Evolutionary conservation across 129 eudicot species (phyloP), one percentile per base, ranked within the genome.

Genomic region (Pulicaria dysenterica): DNA sequence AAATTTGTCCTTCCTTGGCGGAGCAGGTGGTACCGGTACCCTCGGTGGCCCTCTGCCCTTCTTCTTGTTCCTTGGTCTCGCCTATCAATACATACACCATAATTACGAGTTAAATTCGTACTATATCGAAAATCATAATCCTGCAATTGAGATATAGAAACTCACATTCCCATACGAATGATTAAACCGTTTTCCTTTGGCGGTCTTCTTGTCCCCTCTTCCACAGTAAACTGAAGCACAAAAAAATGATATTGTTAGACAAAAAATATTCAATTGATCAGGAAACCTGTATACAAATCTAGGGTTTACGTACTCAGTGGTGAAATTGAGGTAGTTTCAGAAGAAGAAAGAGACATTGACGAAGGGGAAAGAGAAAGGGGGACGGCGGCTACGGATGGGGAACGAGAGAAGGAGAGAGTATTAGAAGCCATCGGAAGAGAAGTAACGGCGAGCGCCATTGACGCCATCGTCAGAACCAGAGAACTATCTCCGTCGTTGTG

Each of bases 1-100:
- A 13, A 42, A 92, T 42, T 73, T 79, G 70, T 92, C 97, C 74
- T 83, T 89, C 76, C 85, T 80, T 4, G 97, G 96, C 34, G 91
- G 91, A 13, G 90, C 86, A 38, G 97, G 94, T 61, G 91, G 91
- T 24, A 80, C 90, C 1, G 84, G 79, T 41, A 85, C 89, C 83
- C 95, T 92, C 7, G 85, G 97, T 48, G 96, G 96, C 45, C 97
- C 97, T 86, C 97, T 84, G 63, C 97, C 97, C 79, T 89, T 92
- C 71, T 83, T 89, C 91, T 87, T 92, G 84, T 86, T 77, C 77
- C 79, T 76, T 34, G 97, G 97, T 82, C 97, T 86, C 61, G 97
- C 93, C 97, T 91, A 58, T 19, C 66, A 67, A 58, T 71, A 2
- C 24, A 63, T 3, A n/a, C 58, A 47, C 31, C 38, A 72, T 46